Conservation (phyloP, 495 filamentous ascomycete genomes). For the Aspergillus hancockii region DNA sequence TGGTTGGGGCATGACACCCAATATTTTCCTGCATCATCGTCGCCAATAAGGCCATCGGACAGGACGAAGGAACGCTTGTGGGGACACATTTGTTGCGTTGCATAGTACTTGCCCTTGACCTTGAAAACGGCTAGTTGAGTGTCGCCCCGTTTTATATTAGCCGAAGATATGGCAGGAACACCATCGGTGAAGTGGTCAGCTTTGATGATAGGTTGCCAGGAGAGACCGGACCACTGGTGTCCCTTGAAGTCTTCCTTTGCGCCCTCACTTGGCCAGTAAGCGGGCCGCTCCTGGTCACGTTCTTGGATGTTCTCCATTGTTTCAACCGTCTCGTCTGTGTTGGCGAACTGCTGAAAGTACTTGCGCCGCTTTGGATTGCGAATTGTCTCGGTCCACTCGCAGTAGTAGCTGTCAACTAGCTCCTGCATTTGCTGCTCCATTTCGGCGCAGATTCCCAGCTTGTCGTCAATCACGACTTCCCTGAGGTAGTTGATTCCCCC, state of each 20-base stretch:
- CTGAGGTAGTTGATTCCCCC: conserved; percentile 85
- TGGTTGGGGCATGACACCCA: conserved; percentile 92
- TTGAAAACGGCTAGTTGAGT: conserved; percentile 93
- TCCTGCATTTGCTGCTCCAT: conserved; percentile 91
- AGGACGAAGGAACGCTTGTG: conserved; percentile 93
- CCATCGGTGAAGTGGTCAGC: conserved; percentile 71
- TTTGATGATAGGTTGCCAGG: conserved; percentile 85
- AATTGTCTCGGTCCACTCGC: conserved; percentile 92
- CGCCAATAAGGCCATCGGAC: conserved; percentile 85
- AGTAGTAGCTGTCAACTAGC: conserved; percentile 86
- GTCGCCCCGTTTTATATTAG: conserved; percentile 82
- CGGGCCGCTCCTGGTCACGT: conserved; percentile 73
- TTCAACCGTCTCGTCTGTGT: conserved; percentile 72
- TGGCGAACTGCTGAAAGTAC: conserved; percentile 84
- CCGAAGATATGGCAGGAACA: conserved; percentile 63
- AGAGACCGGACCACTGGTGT: conserved; percentile 68
- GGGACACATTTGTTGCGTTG: conserved; percentile 98
- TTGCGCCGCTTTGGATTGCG: conserved; percentile 66
- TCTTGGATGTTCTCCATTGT: conserved; percentile 73
- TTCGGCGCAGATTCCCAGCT: conserved; percentile 81
- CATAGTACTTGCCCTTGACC: conserved; percentile 78
- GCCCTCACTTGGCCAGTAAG: conserved; percentile 77
- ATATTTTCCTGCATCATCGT: conserved; percentile 62
- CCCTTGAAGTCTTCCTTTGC: conserved; percentile 73
- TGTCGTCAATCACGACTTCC: conserved; percentile 84